These are phyloP conservation scores for Antrodiella citrinella DNA, from an alignment of 768 basidiomycete species.

Conservation along the genomic window DNA sequence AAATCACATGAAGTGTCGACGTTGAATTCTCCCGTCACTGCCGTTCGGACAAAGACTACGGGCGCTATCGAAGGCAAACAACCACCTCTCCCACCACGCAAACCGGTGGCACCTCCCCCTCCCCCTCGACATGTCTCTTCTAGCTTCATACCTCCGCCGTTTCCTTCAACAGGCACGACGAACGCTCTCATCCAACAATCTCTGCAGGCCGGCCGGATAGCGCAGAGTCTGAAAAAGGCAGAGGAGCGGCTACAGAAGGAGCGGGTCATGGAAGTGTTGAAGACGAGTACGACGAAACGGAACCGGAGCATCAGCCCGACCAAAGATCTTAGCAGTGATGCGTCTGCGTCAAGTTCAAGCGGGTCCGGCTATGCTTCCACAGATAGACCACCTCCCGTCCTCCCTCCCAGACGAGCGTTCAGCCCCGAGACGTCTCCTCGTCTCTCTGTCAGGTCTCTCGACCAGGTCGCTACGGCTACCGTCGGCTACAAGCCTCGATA, in stretches of 20 bases:
- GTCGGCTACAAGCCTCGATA: conserved; percentile 9
- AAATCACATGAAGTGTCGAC: conserved; percentile 14
- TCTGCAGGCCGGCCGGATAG: conserved; percentile 65
- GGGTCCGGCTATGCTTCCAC: conserved; percentile 9
- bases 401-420: conserved; percentile 29
- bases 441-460: conserved; percentile 28
- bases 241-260: conserved; percentile 64
- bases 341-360: conserved; percentile 9
- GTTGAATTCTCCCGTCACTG: not conserved
- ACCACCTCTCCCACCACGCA: conserved; percentile 49
- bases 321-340: conserved; percentile 6
- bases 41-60: not conserved
- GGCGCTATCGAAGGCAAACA: conserved; percentile 1
- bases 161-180: conserved; percentile 15
- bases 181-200: conserved; percentile 62
- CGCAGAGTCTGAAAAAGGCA: conserved; percentile 59
- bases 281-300: conserved; percentile 31
- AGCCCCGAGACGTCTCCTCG: conserved; percentile 19
- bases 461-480: conserved; percentile 34
- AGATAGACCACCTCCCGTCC: conserved; percentile 21
- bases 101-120: conserved; percentile 28
- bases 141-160: conserved; percentile 4
- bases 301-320: conserved; percentile 16
- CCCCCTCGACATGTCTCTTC: conserved; percentile 32
- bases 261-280: conserved; percentile 62